Conservation (phyloP, 192 early-diverging fungal species). For the Umbelopsis isabellina region DNA sequence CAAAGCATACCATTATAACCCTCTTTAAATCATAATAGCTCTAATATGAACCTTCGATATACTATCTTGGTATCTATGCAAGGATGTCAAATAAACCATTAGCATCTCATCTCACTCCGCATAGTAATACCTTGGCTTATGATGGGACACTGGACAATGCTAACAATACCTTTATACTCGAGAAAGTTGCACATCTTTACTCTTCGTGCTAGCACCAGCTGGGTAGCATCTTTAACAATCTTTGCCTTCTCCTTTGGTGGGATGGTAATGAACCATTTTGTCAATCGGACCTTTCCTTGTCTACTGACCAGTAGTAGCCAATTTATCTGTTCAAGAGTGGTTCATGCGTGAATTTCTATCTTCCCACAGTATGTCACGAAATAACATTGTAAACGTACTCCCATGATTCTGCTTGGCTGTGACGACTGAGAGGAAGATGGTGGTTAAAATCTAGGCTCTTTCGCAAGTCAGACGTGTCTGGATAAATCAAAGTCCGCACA, state of each 20-base stretch:
- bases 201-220: conserved; percentile 83
- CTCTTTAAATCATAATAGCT: background rate
- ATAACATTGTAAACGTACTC: background rate
- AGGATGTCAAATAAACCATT: background rate
- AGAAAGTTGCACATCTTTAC: conserved; percentile 99
- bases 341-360: too few relatives aligned
- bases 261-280: conserved; percentile 81
- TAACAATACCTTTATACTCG: conserved; percentile 84
- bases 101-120: background rate
- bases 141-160: background rate
- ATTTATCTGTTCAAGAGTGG: conserved; percentile 54
- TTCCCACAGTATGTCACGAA: background rate
- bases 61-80: conserved; percentile 59
- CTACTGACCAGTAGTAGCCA: conserved; percentile 80
- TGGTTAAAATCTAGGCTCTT: background rate
- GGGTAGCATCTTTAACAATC: conserved; percentile 92
- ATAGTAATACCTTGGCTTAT: background rate
- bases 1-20: background rate
- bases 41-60: conserved; percentile 54
- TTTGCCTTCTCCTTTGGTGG: conserved; percentile 91
- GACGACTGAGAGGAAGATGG: background rate
- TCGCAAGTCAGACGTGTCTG: background rate
- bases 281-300: conserved; percentile 82
- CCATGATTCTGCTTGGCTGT: background rate
- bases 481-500: background rate